Evolutionary conservation across 805 yeast genomes (phyloP).

Genomic region (Teunomyces atbi): DNA sequence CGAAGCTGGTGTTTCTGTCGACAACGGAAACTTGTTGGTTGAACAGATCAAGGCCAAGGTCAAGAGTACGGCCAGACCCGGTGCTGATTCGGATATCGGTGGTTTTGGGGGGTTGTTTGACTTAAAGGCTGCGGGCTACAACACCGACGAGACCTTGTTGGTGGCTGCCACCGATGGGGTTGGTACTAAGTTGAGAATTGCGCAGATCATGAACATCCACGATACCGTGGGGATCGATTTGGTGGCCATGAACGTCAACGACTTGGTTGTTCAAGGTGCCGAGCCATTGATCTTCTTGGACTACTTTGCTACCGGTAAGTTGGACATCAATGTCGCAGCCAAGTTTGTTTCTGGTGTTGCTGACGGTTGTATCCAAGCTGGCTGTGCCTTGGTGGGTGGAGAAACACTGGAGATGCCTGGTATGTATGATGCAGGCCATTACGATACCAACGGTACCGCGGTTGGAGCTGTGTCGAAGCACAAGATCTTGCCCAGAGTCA

Average conservation of each 20-base stretch:
- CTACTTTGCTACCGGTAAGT: slow-evolving; percentile 92
- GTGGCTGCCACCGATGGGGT: slow-evolving; percentile 99
- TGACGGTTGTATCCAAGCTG: slow-evolving; percentile 90
- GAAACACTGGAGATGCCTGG: slow-evolving; percentile 99
- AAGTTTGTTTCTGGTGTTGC: slow-evolving; percentile 94
- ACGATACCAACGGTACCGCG: slow-evolving; percentile 98
- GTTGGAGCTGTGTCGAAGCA: slow-evolving; percentile 89
- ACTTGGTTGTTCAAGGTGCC: slow-evolving; percentile 97
- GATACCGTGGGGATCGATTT: slow-evolving; percentile 98
- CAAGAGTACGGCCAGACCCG: slow-evolving; percentile 88
- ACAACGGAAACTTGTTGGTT: slow-evolving; percentile 87
- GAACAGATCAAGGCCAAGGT: slow-evolving; percentile 88
- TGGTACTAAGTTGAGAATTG: slow-evolving; percentile 94
- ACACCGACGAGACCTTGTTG: slow-evolving; percentile 70
- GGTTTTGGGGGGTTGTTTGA: slow-evolving; percentile 98
- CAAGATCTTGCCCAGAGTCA: slow-evolving; percentile 68
- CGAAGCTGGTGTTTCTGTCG: slow-evolving; percentile 96
- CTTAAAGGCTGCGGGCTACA: slow-evolving; percentile 82
- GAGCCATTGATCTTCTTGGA: slow-evolving; percentile 95
- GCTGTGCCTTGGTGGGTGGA: slow-evolving; percentile 98
- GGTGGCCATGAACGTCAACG: slow-evolving; percentile 99
- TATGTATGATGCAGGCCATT: slow-evolving; percentile 91
- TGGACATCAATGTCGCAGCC: slow-evolving; percentile 80
- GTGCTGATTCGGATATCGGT: slow-evolving; percentile 97
- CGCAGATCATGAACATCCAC: slow-evolving; percentile 84